phyloP scores from a whole-genome alignment of 2,329 filamentous ascomycete species.

The Epichloe sp. region DNA sequence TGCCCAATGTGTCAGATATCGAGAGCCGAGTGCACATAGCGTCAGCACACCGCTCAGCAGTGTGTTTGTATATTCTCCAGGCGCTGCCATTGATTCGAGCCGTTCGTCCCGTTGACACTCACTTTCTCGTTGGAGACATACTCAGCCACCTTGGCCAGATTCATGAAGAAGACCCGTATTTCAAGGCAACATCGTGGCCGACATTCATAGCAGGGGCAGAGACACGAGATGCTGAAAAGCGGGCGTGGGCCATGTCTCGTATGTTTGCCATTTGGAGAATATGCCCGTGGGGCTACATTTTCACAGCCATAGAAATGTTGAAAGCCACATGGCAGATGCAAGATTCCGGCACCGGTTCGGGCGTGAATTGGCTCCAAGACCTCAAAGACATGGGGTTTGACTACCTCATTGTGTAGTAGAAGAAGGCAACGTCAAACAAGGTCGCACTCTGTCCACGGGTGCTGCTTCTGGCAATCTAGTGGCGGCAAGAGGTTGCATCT shows the following conservation, averaged over 20 bases:
- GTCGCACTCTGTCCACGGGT: neutral
- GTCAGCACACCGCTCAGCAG: slow-evolving; percentile 32
- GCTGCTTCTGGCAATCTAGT: neutral
- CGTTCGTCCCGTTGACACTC: slow-evolving; percentile 25
- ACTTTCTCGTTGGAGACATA: slow-evolving; percentile 35
- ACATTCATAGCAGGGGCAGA: slow-evolving; percentile 45
- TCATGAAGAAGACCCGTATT: slow-evolving; percentile 34
- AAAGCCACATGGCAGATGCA: slow-evolving; percentile 33
- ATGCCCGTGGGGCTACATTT: slow-evolving; percentile 38
- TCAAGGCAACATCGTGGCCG: slow-evolving; percentile 48
- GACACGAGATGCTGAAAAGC: slow-evolving; percentile 30
- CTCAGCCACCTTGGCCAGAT: slow-evolving; percentile 37
- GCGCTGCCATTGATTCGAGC: slow-evolving; percentile 25
- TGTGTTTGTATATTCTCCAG: slow-evolving; percentile 34
- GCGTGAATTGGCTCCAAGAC: slow-evolving; percentile 28
- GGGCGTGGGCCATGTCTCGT: slow-evolving; percentile 38
- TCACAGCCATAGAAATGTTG: slow-evolving; percentile 35
- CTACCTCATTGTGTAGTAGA: slow-evolving; percentile 30
- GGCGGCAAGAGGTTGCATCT: too few species aligned
- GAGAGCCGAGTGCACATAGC: slow-evolving; percentile 31
- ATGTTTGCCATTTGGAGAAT: slow-evolving; percentile 30
- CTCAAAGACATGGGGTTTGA: slow-evolving; percentile 31
- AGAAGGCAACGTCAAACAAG: neutral
- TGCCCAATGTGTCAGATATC: slow-evolving; percentile 23
- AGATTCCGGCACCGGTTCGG: slow-evolving; percentile 17